phyloP scores from a whole-genome alignment of 306 rosid genomes.

The Vigna angularis region DNA sequence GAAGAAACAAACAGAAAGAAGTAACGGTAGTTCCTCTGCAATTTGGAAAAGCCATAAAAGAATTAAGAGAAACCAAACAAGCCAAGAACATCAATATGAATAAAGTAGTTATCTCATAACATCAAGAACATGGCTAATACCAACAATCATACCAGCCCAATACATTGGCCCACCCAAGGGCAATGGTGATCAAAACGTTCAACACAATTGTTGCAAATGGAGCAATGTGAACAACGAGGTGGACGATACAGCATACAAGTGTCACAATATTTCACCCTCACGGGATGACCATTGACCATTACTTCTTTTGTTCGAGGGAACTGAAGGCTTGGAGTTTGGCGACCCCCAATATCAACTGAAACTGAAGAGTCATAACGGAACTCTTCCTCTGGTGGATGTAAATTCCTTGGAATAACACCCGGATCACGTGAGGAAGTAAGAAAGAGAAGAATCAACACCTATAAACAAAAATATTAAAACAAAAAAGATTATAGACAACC shows the following conservation, averaged over 20 bases:
- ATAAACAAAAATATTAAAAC: constrained; percentile 48
- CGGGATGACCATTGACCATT: constrained; percentile 72
- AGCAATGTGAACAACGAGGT: constrained; percentile 98
- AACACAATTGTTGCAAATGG: constrained; percentile 96
- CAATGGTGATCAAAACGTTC: constrained; percentile 98
- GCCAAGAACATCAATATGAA: constrained; percentile 35
- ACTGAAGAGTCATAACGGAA: constrained; percentile 70
- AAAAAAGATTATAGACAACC: background rate
- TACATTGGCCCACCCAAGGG: constrained; percentile 99
- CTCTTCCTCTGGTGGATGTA: constrained; percentile 93
- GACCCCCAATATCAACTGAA: constrained; percentile 67
- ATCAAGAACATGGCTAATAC: background rate
- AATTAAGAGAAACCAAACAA: constrained; percentile 26
- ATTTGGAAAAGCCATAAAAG: constrained; percentile 38
- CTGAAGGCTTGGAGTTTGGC: constrained; percentile 84
- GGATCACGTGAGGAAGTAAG: constrained; percentile 96
- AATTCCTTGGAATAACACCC: constrained; percentile 86
- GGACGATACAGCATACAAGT: constrained; percentile 99
- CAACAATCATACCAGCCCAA: constrained; percentile 79
- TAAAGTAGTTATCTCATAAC: constrained; percentile 21
- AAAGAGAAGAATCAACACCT: constrained; percentile 93
- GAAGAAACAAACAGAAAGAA: constrained; percentile 94
- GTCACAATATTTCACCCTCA: constrained; percentile 89
- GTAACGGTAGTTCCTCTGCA: constrained; percentile 91
- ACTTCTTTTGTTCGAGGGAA: constrained; percentile 83